phyloP scores from a whole-genome alignment of 176 grass and related monocot genomes.

The Rhynchospora tenuis region DNA sequence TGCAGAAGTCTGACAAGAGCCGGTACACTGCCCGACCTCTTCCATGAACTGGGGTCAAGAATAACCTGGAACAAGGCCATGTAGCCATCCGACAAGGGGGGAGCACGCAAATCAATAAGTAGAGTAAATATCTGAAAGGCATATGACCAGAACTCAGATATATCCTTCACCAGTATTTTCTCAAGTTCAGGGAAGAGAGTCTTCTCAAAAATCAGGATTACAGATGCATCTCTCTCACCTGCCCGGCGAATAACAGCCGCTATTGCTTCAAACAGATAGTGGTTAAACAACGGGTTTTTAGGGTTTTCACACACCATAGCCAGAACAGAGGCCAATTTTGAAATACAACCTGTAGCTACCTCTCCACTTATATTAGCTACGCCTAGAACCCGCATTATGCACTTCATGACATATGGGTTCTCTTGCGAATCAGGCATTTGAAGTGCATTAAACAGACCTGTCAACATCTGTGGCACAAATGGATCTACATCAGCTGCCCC shows the following conservation, averaged over 20 bases:
- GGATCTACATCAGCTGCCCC: slow-evolving; percentile 64
- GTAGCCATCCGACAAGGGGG: slow-evolving; percentile 78
- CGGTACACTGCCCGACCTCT: slow-evolving; percentile 67
- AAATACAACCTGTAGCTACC: slow-evolving; percentile 46
- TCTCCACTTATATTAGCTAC: slow-evolving; percentile 49
- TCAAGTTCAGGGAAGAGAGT: slow-evolving; percentile 77
- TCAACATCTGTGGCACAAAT: slow-evolving; percentile 69
- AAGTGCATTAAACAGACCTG: slow-evolving; percentile 60
- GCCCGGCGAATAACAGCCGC: slow-evolving; percentile 64
- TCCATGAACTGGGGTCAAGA: slow-evolving; percentile 74
- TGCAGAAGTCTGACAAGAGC: slow-evolving; percentile 80
- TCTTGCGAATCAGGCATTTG: slow-evolving; percentile 74
- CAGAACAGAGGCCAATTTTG: slow-evolving; percentile 55
- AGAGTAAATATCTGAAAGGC: slow-evolving; percentile 93
- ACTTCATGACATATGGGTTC: slow-evolving; percentile 95
- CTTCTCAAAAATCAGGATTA: slow-evolving; percentile 65
- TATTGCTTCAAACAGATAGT: slow-evolving; percentile 91
- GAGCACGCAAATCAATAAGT: slow-evolving; percentile 66
- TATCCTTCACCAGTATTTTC: slow-evolving; percentile 89
- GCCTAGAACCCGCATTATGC: slow-evolving; percentile 84
- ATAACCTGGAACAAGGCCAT: slow-evolving; percentile 87
- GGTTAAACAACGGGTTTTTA: slow-evolving; percentile 91
- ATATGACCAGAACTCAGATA: slow-evolving; percentile 96
- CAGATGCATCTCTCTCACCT: slow-evolving; percentile 57
- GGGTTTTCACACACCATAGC: slow-evolving; percentile 89